Evolutionary conservation across 257 asterid genomes (phyloP), one percentile per base, ranked within the genome.

Genomic region (Phtheirospermum japonicum): DNA sequence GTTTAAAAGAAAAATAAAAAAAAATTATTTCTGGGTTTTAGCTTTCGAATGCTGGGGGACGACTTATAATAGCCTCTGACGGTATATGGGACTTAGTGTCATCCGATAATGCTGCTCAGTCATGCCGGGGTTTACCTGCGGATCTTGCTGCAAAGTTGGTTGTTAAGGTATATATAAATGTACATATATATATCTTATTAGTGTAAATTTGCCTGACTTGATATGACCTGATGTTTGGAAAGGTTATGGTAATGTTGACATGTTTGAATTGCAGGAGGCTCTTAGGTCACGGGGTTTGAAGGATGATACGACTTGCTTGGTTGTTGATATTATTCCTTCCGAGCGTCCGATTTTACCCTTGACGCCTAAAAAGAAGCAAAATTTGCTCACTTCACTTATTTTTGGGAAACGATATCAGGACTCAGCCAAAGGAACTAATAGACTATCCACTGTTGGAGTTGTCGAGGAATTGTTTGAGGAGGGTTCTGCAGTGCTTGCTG

Each of bases 401-500:
- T 82, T 85, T 63, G 73, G 95, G 64, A 89, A 84, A 72, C 77
- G 65, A 62, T 72, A 59, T n/a, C 89, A 72, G 1, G 82, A 69
- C 71, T 79, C 90, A 31, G 49, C 64, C 40, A 86, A 79, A 68
- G 88, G 90, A 67, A 71, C 80, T 63, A 86, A 76, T 75, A 92
- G 75, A 82, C 95, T 87, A 46, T 87, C 97, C 71, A 81, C 96
- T 6, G 93, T 93, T 56, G 97, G 97, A 68, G 96, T 74, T 66
- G 99, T 93, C 61, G 99, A 89, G 75, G 96, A 93, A 74, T 70
- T 93, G 73, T 93, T 93, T 73, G 99, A 93, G 81, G 99, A 93
- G 83, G 99, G 99, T 71, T 93, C 99, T 63, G 97, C 99, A 2
- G 82, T 93, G 95, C 99, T 93, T 75, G 94, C 96, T 14, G 99